Evolutionary conservation across 2,329 filamentous ascomycete species (phyloP).

Genomic region (Aspergillus neoniger): DNA sequence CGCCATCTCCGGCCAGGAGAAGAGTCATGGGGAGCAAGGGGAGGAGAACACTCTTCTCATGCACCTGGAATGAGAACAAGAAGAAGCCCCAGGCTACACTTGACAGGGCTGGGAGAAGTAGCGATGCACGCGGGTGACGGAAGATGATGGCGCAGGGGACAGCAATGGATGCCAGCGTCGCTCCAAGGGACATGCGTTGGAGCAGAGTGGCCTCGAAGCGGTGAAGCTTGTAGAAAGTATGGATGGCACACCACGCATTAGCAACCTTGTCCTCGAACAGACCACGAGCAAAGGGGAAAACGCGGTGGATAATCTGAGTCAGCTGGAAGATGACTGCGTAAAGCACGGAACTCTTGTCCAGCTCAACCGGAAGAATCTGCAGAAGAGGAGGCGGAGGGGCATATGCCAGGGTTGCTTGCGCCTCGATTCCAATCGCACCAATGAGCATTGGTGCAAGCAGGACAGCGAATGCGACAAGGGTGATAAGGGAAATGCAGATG

Average conservation of each 20-base stretch:
- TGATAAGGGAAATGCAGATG: constrained; percentile 72
- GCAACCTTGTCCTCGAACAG: constrained; percentile 98
- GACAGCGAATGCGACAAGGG: constrained; percentile 69
- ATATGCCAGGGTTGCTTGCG: constrained; percentile 63
- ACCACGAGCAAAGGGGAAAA: constrained; percentile 94
- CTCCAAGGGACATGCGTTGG: constrained; percentile 71
- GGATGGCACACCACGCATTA: constrained; percentile 94
- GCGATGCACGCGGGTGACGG: constrained; percentile 71
- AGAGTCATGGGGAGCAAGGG: constrained; percentile 93
- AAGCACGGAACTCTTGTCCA: constrained; percentile 67
- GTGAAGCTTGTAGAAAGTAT: constrained; percentile 84
- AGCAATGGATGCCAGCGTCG: constrained; percentile 74
- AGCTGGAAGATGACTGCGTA: constrained; percentile 77
- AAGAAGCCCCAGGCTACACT: constrained; percentile 95
- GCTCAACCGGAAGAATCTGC: constrained; percentile 56
- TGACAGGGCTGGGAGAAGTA: constrained; percentile 78
- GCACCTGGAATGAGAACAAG: constrained; percentile 95
- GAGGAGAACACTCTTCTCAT: constrained; percentile 94
- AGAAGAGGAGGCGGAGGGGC: constrained; percentile 64
- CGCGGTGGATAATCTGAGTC: constrained; percentile 81
- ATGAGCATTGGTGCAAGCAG: constrained; percentile 74
- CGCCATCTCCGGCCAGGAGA: constrained; percentile 74
- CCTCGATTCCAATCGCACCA: constrained; percentile 69
- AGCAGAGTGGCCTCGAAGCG: constrained; percentile 70
- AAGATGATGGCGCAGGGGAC: constrained; percentile 80